Percentiles rank a stretch among this genome's conserved stretches.
Evolutionary conservation across 1,284 basidiomycete species (phyloP).

Genomic region (Ganoderma sp.): DNA sequence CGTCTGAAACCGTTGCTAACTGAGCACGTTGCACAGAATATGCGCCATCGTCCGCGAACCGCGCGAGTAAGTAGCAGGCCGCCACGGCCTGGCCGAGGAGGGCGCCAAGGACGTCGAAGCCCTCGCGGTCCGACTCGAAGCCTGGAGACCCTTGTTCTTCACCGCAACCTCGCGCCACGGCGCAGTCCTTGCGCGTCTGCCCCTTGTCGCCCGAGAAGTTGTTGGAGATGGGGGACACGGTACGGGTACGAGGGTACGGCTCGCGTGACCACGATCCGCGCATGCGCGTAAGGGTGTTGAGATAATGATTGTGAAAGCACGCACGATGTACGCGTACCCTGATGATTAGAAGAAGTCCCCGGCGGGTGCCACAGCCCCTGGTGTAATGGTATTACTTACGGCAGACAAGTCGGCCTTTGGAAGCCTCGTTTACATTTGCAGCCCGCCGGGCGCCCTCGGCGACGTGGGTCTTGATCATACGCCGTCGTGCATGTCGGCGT

Average conservation of each 20-base stretch:
- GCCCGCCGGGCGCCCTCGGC: not conserved
- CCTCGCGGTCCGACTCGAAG: constrained; percentile 2
- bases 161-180: not conserved
- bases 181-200: constrained; percentile 5
- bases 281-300: constrained; percentile 17
- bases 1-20: constrained; percentile 6
- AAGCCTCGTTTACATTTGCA: constrained; percentile 30
- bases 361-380: constrained; percentile 15
- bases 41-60: constrained; percentile 1
- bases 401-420: not conserved
- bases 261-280: constrained; percentile 10
- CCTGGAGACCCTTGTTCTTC: not conserved
- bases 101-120: not conserved
- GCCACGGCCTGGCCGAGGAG: not conserved
- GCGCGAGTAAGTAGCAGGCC: constrained; percentile 1
- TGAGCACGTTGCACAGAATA: constrained; percentile 7
- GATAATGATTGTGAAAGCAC: constrained; percentile 10
- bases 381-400: constrained; percentile 12
- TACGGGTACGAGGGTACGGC: not conserved
- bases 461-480: constrained; percentile 19
- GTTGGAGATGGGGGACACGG: not conserved
- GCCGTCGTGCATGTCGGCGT: not conserved
- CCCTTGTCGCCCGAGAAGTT: not conserved
- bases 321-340: constrained; percentile 1
- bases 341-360: constrained; percentile 11